These are phyloP conservation scores for Ramaria rubella DNA, from an alignment of 768 basidiomycete species.

Conservation along the genomic window DNA sequence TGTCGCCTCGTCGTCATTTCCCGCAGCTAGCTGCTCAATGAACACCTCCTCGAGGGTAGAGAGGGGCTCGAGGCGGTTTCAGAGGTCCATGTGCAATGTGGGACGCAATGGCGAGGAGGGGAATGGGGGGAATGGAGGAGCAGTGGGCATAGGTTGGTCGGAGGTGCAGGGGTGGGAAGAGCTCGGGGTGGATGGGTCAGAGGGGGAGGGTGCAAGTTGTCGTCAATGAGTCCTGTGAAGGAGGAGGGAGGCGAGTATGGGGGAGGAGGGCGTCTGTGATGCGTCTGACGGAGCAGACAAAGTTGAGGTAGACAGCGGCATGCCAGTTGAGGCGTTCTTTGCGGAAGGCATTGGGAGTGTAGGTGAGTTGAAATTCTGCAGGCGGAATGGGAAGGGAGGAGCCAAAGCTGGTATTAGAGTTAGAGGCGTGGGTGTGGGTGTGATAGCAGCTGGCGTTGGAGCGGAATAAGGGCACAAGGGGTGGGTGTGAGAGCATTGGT, in stretches of 20 bases:
- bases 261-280: constrained; percentile 33
- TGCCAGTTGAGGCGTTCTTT: constrained; percentile 88
- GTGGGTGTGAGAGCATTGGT: too few species aligned
- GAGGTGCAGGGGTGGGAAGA: constrained; percentile 25
- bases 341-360: constrained; percentile 72
- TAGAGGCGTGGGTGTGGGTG: too few species aligned
- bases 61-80: constrained; percentile 54
- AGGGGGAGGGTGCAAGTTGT: constrained; percentile 51
- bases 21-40: constrained; percentile 57
- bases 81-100: constrained; percentile 4
- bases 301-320: constrained; percentile 81
- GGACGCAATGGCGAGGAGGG: constrained; percentile 36
- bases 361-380: constrained; percentile 83
- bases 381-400: too few species aligned
- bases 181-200: constrained; percentile 45
- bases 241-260: constrained; percentile 45
- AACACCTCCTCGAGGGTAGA: constrained; percentile 63
- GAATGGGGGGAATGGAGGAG: constrained; percentile 46
- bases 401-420: too few species aligned
- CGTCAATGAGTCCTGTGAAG: constrained; percentile 64
- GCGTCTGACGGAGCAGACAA: constrained; percentile 77
- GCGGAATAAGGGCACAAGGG: too few species aligned
- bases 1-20: constrained; percentile 59
- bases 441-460: too few species aligned
- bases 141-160: constrained; percentile 14